Base-by-base conservation (phyloP, 345 rosid genomes). In the Turnera subulata region DNA sequence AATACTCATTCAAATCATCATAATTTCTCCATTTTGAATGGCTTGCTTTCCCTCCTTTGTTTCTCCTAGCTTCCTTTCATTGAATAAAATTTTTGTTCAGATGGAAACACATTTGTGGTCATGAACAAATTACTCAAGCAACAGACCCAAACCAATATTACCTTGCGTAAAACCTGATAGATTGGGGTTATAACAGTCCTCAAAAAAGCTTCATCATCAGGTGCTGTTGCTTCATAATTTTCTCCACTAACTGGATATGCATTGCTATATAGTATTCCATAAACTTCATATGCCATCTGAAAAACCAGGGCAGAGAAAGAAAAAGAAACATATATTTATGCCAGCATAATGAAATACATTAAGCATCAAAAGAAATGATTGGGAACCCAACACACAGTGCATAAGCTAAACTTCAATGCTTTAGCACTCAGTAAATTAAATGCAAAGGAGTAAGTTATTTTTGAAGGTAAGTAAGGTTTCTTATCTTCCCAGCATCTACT, bases 11-110 rank as follows among this genome's bases (percentile, higher is more conserved):
- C 53, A 93, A 63, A 68, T 93, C 99, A 75, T 93, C 99, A 64
- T 93, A 93, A 62, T 93, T 93, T 76, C 99, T 90, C 99, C 97
- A 90, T 73, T 60, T 84, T 45, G 99, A 87, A 80, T 90, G 97
- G 73, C 99, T 90, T 53, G 88, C 92, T 71, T 71, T 87, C 69
- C 99, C 97, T 55, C 67, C 71, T 73, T 77, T 73, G 80, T 84
- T 93, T 81, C 84, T 85, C 74, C 54, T 76, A 55, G 74, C 90
- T 82, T 93, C 99, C 99, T 93, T 71, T 61, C 43, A 58, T 18
- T 57, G 69, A 53, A 68, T 62, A 70, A 46, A 65, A 66, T 56
- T 58, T 54, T 54, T 48, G n/a, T 53, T 61, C 50, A 56, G 54
- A 40, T 6, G 51, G 20, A 29, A 72, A 37, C 7, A 46, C 24